Evolutionary conservation across 176 grass and related monocot species (phyloP).

Genomic region (sorghum (Sorghum bicolor)): DNA sequence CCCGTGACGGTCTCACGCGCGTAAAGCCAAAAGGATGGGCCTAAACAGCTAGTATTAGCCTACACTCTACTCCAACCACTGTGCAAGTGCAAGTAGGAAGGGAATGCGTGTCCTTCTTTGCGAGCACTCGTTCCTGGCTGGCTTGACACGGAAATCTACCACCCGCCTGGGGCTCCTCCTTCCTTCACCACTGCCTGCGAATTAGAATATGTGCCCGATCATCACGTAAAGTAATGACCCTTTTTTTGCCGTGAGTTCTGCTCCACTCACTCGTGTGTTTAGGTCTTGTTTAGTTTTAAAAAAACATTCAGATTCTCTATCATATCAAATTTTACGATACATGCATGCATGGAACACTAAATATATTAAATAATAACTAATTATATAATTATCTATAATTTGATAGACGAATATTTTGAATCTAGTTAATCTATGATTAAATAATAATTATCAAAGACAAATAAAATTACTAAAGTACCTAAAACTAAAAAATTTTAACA

Average conservation of each 20-base stretch:
- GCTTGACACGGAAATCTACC: background rate
- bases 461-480: too few relatives aligned
- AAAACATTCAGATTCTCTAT: too few relatives aligned
- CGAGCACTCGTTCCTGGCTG: background rate
- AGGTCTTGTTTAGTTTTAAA: too few relatives aligned
- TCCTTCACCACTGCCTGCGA: background rate
- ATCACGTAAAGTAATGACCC: background rate
- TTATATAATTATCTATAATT: too few relatives aligned
- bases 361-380: too few relatives aligned
- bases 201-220: background rate
- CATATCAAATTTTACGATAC: too few relatives aligned
- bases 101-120: background rate
- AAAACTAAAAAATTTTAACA: too few relatives aligned
- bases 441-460: too few relatives aligned
- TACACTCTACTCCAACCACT: conserved; percentile 3
- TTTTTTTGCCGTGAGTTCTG: background rate
- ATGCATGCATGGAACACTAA: too few relatives aligned
- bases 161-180: background rate
- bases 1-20: conserved; percentile 29
- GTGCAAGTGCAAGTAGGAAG: background rate
- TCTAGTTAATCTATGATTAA: too few relatives aligned
- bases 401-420: too few relatives aligned
- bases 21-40: background rate
- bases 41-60: background rate
- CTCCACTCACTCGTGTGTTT: background rate